Evolutionary conservation across 1,284 basidiomycete genomes (phyloP).

Genomic region (Apiotrichum siamense): DNA sequence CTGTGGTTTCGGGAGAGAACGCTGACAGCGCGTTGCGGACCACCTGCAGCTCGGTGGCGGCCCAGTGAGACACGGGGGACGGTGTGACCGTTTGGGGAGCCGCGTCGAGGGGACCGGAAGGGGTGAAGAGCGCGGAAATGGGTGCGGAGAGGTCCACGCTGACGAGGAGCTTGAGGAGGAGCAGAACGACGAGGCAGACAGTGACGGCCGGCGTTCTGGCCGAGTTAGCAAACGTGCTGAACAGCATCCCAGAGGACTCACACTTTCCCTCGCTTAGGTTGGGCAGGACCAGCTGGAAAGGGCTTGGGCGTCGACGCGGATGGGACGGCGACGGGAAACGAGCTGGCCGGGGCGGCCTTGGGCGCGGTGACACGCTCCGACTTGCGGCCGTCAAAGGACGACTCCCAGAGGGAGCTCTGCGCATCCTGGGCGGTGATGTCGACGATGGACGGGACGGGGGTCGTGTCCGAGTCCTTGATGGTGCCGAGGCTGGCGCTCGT

Average conservation of each 20-base stretch:
- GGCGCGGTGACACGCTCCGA: background rate
- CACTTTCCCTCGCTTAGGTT: slow-evolving; percentile 3
- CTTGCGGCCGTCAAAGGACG: background rate
- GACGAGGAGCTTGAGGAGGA: slow-evolving; percentile 1
- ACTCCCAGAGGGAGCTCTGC: background rate
- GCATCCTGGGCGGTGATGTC: background rate
- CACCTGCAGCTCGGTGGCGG: slow-evolving; percentile 3
- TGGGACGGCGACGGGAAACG: background rate
- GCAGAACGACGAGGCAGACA: background rate
- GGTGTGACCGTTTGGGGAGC: background rate
- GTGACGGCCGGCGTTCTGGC: slow-evolving; percentile 3
- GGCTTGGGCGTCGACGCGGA: background rate
- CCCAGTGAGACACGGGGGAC: background rate
- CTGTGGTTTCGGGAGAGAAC: background rate
- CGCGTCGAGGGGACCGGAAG: background rate
- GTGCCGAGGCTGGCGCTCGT: slow-evolving; percentile 1
- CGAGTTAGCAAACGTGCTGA: background rate
- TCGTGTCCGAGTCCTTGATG: background rate
- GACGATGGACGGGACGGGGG: slow-evolving; percentile 4
- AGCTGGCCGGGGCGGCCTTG: background rate
- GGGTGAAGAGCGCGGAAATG: background rate
- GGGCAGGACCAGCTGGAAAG: slow-evolving; percentile 8
- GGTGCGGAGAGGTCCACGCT: background rate
- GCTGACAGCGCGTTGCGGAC: slow-evolving; percentile 4
- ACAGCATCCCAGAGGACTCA: background rate